A percentile compares a stretch with the other conserved stretches of the same genome.
phyloP scores from a whole-genome alignment of 495 filamentous ascomycete species.

The Rusavskia elegans region DNA sequence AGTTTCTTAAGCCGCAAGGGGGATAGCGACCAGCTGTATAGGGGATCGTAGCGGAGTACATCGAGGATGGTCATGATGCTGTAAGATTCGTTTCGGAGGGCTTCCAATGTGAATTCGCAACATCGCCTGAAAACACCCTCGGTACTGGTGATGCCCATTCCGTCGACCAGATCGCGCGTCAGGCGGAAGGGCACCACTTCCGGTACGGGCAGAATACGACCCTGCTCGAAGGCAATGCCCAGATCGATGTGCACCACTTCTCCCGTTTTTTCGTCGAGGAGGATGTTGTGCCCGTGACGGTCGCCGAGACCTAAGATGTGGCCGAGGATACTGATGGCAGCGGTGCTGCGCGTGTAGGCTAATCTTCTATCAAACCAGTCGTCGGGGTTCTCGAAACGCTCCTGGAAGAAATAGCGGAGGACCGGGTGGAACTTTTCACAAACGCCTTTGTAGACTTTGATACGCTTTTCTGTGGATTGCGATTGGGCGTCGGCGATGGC shows the following conservation, averaged over 20 bases:
- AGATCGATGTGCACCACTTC: slow-evolving; percentile 96
- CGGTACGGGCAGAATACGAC: slow-evolving; percentile 82
- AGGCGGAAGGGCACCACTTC: slow-evolving; percentile 91
- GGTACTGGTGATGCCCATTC: slow-evolving; percentile 88
- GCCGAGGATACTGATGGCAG: slow-evolving; percentile 87
- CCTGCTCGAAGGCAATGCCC: slow-evolving; percentile 88
- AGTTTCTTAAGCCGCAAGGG: slow-evolving; percentile 67
- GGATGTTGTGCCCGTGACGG: slow-evolving; percentile 89
- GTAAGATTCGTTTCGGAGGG: slow-evolving; percentile 78
- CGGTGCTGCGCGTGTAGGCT: slow-evolving; percentile 82
- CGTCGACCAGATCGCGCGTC: slow-evolving; percentile 91
- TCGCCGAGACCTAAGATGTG: slow-evolving; percentile 92
- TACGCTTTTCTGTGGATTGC: slow-evolving; percentile 48
- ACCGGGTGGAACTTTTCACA: slow-evolving; percentile 76
- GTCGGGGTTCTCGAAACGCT: slow-evolving; percentile 83
- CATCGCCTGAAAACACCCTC: slow-evolving; percentile 93
- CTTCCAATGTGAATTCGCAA: slow-evolving; percentile 93
- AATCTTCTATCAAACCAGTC: slow-evolving; percentile 83
- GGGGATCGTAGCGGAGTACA: slow-evolving; percentile 86
- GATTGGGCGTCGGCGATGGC: slow-evolving; percentile 56
- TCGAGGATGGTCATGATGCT: slow-evolving; percentile 96
- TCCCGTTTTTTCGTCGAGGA: slow-evolving; percentile 76
- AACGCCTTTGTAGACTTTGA: slow-evolving; percentile 58
- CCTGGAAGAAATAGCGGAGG: slow-evolving; percentile 95
- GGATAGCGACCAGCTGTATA: slow-evolving; percentile 93